Evolutionary conservation across 768 basidiomycete species (phyloP).

Genomic region (Naematelia encephala): DNA sequence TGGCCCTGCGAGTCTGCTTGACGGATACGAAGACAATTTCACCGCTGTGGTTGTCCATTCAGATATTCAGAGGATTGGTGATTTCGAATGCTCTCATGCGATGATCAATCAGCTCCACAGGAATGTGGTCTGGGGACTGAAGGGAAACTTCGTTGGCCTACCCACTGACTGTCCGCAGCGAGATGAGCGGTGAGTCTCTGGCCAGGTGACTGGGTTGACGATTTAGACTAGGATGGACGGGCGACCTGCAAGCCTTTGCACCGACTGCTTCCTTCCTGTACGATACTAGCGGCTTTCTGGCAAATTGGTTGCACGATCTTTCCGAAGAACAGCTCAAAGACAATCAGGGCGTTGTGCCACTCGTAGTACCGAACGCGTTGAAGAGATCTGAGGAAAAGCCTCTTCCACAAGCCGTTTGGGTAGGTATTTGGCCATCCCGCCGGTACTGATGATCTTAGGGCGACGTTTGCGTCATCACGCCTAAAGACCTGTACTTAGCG

Average conservation of each 20-base stretch:
- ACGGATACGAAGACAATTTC: slow-evolving; percentile 20
- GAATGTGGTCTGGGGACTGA: slow-evolving; percentile 38
- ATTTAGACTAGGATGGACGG: slow-evolving; percentile 43
- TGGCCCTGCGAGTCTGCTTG: slow-evolving; percentile 11
- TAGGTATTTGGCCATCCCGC: background rate
- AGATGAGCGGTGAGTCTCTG: slow-evolving; percentile 30
- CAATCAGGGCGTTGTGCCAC: slow-evolving; percentile 27
- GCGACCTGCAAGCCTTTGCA: slow-evolving; percentile 46
- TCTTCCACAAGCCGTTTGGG: slow-evolving; percentile 10
- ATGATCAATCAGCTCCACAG: slow-evolving; percentile 35
- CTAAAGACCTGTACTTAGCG: slow-evolving; percentile 29
- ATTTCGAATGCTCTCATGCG: slow-evolving; percentile 36
- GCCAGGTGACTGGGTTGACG: background rate
- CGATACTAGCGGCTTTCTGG: slow-evolving; percentile 31
- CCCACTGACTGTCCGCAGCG: slow-evolving; percentile 50
- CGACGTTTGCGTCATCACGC: slow-evolving; percentile 15
- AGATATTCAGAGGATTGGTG: slow-evolving; percentile 35
- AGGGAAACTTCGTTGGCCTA: slow-evolving; percentile 38
- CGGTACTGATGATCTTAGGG: slow-evolving; percentile 1
- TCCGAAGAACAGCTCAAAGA: slow-evolving; percentile 30
- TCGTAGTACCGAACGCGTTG: slow-evolving; percentile 19
- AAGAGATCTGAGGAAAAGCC: slow-evolving; percentile 8
- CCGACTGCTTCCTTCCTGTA: slow-evolving; percentile 43
- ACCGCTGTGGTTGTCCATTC: slow-evolving; percentile 27
- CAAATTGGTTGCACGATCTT: slow-evolving; percentile 42